These are phyloP conservation scores for Bipolaris sorokiniana DNA, from an alignment of 2,329 filamentous ascomycete genomes.

Conservation along the genomic window DNA sequence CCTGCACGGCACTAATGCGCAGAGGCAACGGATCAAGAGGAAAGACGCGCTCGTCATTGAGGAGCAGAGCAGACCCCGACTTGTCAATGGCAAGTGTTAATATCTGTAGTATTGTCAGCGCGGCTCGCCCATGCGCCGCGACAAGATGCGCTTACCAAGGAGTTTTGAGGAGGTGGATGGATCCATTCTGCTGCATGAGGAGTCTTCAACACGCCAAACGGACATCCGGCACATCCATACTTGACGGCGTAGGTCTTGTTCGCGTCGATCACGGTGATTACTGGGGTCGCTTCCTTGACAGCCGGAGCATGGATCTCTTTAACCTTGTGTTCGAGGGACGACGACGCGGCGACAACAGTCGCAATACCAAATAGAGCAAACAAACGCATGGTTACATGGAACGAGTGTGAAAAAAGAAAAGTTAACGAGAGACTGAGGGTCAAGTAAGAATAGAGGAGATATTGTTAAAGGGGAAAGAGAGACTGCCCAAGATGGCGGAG, in stretches of 20 bases:
- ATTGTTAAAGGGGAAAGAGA: slow-evolving; percentile 8
- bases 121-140: too few relatives aligned
- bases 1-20: slow-evolving; percentile 31
- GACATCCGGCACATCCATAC: slow-evolving; percentile 37
- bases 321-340: not conserved
- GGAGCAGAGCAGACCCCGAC: slow-evolving; percentile 16
- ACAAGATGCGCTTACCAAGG: slow-evolving; percentile 29
- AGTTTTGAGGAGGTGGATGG: slow-evolving; percentile 28
- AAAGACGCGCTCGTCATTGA: slow-evolving; percentile 32
- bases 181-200: slow-evolving; percentile 20
- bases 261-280: slow-evolving; percentile 24
- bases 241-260: slow-evolving; percentile 39
- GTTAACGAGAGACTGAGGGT: slow-evolving; percentile 7
- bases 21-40: slow-evolving; percentile 33
- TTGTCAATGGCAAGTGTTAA: slow-evolving; percentile 33
- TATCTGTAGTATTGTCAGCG: slow-evolving; percentile 20
- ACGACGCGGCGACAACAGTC: slow-evolving; percentile 14
- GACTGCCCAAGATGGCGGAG: slow-evolving; percentile 7
- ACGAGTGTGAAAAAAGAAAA: slow-evolving; percentile 1
- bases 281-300: slow-evolving; percentile 11
- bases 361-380: slow-evolving; percentile 15
- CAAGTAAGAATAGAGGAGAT: not conserved
- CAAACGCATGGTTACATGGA: slow-evolving; percentile 21
- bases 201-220: slow-evolving; percentile 24
- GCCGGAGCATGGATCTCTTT: not conserved